Conservation (phyloP, 164 flowering plant species). For the Stephania cephalantha region DNA sequence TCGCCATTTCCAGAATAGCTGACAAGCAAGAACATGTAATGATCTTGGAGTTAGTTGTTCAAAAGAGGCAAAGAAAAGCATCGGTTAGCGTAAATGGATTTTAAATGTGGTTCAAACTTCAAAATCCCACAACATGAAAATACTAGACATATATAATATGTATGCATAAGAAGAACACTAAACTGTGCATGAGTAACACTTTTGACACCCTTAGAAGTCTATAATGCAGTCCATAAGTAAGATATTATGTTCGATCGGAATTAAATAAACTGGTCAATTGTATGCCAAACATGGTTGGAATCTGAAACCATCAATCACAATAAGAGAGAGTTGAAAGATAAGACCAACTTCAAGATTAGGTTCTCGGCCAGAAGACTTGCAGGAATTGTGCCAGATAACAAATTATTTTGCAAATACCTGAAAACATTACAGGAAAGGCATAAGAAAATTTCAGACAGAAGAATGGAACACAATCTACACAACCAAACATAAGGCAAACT, state of each 20-base stretch:
- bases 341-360: slow-evolving; percentile 59
- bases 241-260: background rate
- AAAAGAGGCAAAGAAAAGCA: background rate
- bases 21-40: slow-evolving; percentile 13
- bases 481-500: background rate
- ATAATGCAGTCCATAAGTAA: background rate
- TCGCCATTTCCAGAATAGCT: slow-evolving; percentile 74
- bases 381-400: slow-evolving; percentile 74
- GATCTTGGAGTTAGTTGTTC: background rate
- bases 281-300: background rate
- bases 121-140: too few species aligned
- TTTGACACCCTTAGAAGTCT: background rate
- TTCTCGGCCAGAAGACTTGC: slow-evolving; percentile 46
- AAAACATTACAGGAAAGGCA: slow-evolving; percentile 20
- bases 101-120: too few species aligned
- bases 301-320: background rate
- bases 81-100: background rate
- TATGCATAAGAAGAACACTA: too few species aligned
- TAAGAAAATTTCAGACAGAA: background rate
- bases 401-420: slow-evolving; percentile 86
- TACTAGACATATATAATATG: too few species aligned
- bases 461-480: background rate
- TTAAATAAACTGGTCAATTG: background rate
- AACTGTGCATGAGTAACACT: background rate
- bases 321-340: slow-evolving; percentile 6